phyloP scores from a whole-genome alignment of 2,329 filamentous ascomycete species.

The Ceratocystis eucalypticola region DNA sequence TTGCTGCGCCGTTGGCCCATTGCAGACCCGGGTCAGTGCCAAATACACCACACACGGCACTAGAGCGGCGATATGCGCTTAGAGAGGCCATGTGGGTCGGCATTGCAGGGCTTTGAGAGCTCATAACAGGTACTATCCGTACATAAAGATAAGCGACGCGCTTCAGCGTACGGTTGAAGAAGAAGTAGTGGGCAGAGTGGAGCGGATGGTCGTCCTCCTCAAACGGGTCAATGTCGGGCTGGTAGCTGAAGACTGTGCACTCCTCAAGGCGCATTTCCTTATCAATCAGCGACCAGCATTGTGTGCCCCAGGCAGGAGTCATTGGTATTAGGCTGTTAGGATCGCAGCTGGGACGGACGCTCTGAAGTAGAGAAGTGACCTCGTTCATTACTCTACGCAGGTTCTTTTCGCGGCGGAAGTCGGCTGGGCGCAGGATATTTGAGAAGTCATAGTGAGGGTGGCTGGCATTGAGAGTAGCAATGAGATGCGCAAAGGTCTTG shows the following conservation, averaged over 20 bases:
- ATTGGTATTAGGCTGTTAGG: conserved; percentile 23
- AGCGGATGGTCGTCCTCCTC: conserved; percentile 85
- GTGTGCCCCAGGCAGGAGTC: conserved; percentile 55
- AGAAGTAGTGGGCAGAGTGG: conserved; percentile 94
- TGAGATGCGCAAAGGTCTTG: conserved; percentile 87
- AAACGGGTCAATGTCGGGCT: conserved; percentile 79
- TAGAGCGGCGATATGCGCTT: conserved; percentile 9
- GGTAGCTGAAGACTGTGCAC: conserved; percentile 81
- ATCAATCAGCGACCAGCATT: conserved; percentile 85
- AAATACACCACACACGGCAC: conserved; percentile 4
- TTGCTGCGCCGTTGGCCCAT: not conserved
- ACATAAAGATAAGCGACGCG: conserved; percentile 89
- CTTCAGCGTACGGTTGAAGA: conserved; percentile 88
- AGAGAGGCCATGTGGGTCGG: conserved; percentile 25
- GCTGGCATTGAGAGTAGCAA: conserved; percentile 89
- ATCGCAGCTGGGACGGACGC: conserved; percentile 53
- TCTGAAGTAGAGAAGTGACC: conserved; percentile 76
- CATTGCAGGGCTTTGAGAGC: conserved; percentile 41
- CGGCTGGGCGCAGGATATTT: conserved; percentile 71
- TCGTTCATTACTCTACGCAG: conserved; percentile 71
- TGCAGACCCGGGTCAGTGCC: not conserved
- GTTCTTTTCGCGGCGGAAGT: conserved; percentile 77
- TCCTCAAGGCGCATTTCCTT: conserved; percentile 87
- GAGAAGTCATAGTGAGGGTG: conserved; percentile 92
- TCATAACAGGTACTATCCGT: conserved; percentile 70